Conservation (phyloP, 805 yeast species). For the Yamadazyma endophytica region DNA sequence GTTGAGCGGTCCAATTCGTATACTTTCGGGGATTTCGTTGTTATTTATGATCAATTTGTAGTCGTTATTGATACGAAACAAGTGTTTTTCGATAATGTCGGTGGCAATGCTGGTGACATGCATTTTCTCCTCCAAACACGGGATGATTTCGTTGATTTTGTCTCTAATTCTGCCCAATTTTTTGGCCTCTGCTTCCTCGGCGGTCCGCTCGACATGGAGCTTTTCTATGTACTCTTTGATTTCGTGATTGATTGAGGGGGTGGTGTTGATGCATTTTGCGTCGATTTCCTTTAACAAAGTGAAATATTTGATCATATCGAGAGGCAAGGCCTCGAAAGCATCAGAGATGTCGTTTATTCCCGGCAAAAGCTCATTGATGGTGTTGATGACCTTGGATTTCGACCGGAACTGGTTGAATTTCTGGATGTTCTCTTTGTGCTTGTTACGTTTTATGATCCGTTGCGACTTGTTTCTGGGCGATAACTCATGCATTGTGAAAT, state of each 20-base stretch:
- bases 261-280: slow-evolving; percentile 79
- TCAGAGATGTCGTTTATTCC: slow-evolving; percentile 91
- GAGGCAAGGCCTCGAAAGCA: slow-evolving; percentile 85
- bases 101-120: slow-evolving; percentile 92
- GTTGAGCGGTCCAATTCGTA: slow-evolving; percentile 73
- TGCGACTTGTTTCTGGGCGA: slow-evolving; percentile 28
- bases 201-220: slow-evolving; percentile 11
- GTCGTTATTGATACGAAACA: slow-evolving; percentile 73
- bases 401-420: slow-evolving; percentile 30
- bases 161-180: slow-evolving; percentile 29
- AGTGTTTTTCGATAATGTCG: slow-evolving; percentile 66
- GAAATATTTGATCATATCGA: slow-evolving; percentile 76
- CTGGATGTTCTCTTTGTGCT: slow-evolving; percentile 4
- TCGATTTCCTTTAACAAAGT: slow-evolving; percentile 90
- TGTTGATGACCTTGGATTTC: slow-evolving; percentile 28
- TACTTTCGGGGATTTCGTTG: slow-evolving; percentile 75
- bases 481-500: slow-evolving; percentile 13
- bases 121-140: slow-evolving; percentile 94
- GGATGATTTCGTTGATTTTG: slow-evolving; percentile 66
- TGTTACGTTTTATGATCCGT: slow-evolving; percentile 7
- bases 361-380: slow-evolving; percentile 47
- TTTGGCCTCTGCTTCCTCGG: slow-evolving; percentile 3
- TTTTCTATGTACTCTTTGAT: slow-evolving; percentile 43
- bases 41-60: slow-evolving; percentile 67
- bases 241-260: slow-evolving; percentile 59